Evolutionary conservation across 2,329 filamentous ascomycete species (phyloP), one percentile per base, ranked within the genome.

Genomic region (Penicillium thymicola): DNA sequence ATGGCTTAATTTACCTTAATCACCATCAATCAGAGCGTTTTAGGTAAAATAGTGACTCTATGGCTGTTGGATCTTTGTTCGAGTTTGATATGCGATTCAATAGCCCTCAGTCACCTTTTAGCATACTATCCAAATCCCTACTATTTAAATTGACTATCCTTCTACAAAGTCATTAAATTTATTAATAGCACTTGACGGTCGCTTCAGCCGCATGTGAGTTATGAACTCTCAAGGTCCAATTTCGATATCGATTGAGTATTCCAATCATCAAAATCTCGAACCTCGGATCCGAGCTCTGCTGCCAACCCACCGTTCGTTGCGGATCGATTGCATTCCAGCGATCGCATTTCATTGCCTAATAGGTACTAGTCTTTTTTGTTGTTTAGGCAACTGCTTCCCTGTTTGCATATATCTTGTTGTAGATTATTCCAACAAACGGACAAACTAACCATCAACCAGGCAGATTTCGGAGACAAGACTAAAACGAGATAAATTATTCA

Each of bases 1-100:
- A 48, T 54, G 44, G 28, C 52, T 51, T 50, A 16, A 38, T 51
- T 43, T 27, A 27, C 16, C 34, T 37, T 55, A 30, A 30, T 42
- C 4, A 6, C 37, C n/a, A 25, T 45, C 10, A 18, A 27, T 27
- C n/a, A 23, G 3, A 28, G 11, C 2, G 5, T 16, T 16, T 34
- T 13, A 3, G 13, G n/a, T 28, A 34, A 25, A 43, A 36, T 7
- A 5, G n/a, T 18, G 21, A 27, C 16, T 34, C 27, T 43, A 9
- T 30, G 14, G 23, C 25, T 50, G 1, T 10, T 21, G 6, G 9
- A 13, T 16, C 7, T 32, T 32, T 45, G 27, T 21, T 21, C 11
- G 32, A 16, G 32, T 34, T 34, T 16, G 14, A 34, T 16, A 16
- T 34, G 14, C 6, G 14, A 34, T 34, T 34, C 14, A 34, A 34